phyloP scores from a whole-genome alignment of 805 yeast genomes.

The Teunomyces aglyptinius region DNA sequence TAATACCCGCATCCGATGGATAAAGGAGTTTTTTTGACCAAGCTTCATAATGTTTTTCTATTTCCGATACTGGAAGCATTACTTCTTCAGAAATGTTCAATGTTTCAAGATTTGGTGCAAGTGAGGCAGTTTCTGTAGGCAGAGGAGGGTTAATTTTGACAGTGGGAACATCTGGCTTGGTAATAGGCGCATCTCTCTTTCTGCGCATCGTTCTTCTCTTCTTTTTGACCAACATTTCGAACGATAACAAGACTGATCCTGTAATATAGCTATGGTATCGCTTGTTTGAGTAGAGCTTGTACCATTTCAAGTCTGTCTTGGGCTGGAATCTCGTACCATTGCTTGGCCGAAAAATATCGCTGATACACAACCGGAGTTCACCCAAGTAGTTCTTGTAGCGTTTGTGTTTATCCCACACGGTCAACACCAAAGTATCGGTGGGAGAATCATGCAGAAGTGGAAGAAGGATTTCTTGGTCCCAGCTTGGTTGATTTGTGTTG shows the following conservation, averaged over 20 bases:
- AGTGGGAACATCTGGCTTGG: not conserved
- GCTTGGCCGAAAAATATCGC: slow-evolving; percentile 24
- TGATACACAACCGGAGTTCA: slow-evolving; percentile 31
- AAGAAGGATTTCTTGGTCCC: slow-evolving; percentile 35
- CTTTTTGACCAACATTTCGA: slow-evolving; percentile 33
- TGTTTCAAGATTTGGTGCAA: slow-evolving; percentile 4
- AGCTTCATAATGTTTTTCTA: slow-evolving; percentile 13
- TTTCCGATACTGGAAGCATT: slow-evolving; percentile 8
- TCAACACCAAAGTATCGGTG: slow-evolving; percentile 28
- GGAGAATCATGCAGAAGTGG: slow-evolving; percentile 30
- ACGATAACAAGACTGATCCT: slow-evolving; percentile 45
- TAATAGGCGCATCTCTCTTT: slow-evolving; percentile 2
- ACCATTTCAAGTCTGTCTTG: slow-evolving; percentile 42
- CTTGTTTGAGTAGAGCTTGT: slow-evolving; percentile 40
- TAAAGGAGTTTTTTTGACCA: slow-evolving; percentile 31
- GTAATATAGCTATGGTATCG: slow-evolving; percentile 44
- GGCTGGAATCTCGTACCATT: slow-evolving; percentile 9
- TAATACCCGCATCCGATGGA: slow-evolving; percentile 15
- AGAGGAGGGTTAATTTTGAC: not conserved
- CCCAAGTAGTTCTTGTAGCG: slow-evolving; percentile 40
- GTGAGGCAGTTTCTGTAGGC: not conserved
- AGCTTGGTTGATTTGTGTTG: slow-evolving; percentile 37
- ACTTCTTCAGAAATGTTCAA: slow-evolving; percentile 7
- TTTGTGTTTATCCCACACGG: slow-evolving; percentile 42
- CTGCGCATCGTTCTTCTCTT: slow-evolving; percentile 6